Conservation (phyloP, 106 monocot species). For the Dioscorea zingiberensis region DNA sequence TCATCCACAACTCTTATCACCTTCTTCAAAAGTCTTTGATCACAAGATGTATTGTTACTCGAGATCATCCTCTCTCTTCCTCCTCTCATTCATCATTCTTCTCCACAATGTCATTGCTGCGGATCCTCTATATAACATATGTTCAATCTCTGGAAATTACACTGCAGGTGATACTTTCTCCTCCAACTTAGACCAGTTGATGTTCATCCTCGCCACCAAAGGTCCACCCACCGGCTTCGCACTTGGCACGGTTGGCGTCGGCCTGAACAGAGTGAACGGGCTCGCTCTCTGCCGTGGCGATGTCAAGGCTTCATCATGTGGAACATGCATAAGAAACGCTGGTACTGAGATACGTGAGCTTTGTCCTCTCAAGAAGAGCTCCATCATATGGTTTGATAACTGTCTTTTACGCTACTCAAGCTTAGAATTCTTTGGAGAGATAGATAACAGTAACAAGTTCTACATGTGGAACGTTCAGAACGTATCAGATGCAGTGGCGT, state of each 20-base stretch:
- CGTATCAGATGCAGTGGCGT: no score
- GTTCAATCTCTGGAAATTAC: conserved; percentile 5
- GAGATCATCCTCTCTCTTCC: background rate
- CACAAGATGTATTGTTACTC: no score
- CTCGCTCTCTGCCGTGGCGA: no score
- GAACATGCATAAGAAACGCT: background rate
- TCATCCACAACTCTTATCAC: no score
- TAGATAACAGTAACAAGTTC: conserved; percentile 1
- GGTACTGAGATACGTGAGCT: background rate
- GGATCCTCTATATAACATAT: background rate
- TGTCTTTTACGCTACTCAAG: conserved; percentile 39
- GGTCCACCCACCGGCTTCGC: no score
- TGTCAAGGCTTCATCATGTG: no score
- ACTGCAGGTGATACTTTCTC: conserved; percentile 11
- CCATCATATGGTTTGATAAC: conserved; percentile 24
- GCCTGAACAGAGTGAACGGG: background rate
- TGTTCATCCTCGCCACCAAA: conserved; percentile 21
- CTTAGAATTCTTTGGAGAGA: conserved; percentile 28
- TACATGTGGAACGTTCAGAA: no score
- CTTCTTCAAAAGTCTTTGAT: no score
- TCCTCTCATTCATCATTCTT: background rate
- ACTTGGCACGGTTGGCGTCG: conserved; percentile 14
- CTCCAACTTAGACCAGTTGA: conserved; percentile 20
- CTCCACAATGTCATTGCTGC: background rate
- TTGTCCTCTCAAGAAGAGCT: conserved; percentile 23